These are phyloP conservation scores for Chondrus crispus DNA, from an alignment of 23 red algal species.

Conservation along the genomic window DNA sequence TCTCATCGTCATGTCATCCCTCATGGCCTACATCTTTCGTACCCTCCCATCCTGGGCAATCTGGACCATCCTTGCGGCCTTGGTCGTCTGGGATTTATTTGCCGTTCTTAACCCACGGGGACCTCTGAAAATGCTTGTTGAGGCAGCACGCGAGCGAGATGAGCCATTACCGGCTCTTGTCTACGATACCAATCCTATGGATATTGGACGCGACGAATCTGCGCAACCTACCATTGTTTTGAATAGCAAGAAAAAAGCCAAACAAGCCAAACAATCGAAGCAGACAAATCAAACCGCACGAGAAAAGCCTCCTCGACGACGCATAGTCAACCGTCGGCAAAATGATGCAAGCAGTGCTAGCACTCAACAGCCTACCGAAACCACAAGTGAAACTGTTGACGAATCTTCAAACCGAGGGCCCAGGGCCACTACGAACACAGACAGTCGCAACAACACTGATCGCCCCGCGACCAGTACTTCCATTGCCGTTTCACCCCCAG, in stretches of 20 bases:
- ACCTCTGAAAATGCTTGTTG: constrained; percentile 63
- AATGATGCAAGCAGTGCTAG: too few relatives aligned
- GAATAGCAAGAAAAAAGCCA: neutral
- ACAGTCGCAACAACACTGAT: too few relatives aligned
- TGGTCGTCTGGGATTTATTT: constrained; percentile 88
- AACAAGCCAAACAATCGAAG: too few relatives aligned
- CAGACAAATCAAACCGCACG: too few relatives aligned
- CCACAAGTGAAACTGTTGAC: neutral
- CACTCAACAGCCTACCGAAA: neutral
- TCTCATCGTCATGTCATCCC: constrained; percentile 64
- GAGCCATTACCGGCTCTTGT: constrained; percentile 79
- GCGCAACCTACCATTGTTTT: neutral
- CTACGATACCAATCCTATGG: constrained; percentile 82
- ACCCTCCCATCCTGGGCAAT: constrained; percentile 58
- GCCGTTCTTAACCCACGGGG: constrained; percentile 71
- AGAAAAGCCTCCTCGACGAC: neutral
- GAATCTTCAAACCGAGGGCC: too few relatives aligned
- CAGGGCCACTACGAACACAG: too few relatives aligned
- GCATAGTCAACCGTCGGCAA: too few relatives aligned
- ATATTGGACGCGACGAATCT: constrained; percentile 43
- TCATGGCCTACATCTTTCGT: constrained; percentile 80
- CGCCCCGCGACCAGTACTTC: too few relatives aligned
- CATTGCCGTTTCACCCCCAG: too few relatives aligned
- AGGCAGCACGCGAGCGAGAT: constrained; percentile 60
- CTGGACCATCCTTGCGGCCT: constrained; percentile 58